Conservation (phyloP, 2,329 filamentous ascomycete species). For the Fusarium pseudocircinatum region DNA sequence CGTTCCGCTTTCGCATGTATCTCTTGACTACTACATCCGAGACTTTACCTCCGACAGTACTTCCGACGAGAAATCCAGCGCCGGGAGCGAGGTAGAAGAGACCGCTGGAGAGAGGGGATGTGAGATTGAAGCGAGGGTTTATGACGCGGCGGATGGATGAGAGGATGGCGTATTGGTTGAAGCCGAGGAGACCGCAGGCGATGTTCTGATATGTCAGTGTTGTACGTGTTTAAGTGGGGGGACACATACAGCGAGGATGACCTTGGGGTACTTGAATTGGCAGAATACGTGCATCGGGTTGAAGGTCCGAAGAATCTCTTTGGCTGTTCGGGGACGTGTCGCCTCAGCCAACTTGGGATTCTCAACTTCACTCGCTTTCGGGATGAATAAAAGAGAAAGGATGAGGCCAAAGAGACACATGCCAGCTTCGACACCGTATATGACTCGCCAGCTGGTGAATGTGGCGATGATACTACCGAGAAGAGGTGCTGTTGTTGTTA, state of each 20-base stretch:
- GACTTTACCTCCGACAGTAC: constrained; percentile 69
- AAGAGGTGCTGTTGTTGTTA: too few relatives aligned
- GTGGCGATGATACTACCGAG: constrained; percentile 43
- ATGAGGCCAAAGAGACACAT: constrained; percentile 40
- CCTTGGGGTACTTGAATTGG: constrained; percentile 37
- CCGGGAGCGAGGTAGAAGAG: constrained; percentile 77
- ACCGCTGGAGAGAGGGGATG: constrained; percentile 68
- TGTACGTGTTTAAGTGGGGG: accelerated
- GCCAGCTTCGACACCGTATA: constrained; percentile 41
- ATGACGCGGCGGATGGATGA: constrained; percentile 73
- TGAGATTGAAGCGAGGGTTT: constrained; percentile 74
- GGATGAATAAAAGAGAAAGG: constrained; percentile 41
- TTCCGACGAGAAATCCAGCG: constrained; percentile 71
- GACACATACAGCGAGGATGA: constrained; percentile 35
- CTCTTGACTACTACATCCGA: constrained; percentile 53
- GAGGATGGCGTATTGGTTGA: constrained; percentile 61
- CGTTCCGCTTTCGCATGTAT: constrained; percentile 51
- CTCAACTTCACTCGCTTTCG: constrained; percentile 31
- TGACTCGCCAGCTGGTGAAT: constrained; percentile 42
- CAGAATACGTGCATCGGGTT: constrained; percentile 42
- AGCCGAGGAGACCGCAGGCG: constrained; percentile 38
- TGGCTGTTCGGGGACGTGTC: background rate
- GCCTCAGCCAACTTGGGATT: constrained; percentile 34
- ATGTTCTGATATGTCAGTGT: constrained; percentile 27
- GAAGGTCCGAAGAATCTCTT: constrained; percentile 34